Percentiles rank a stretch among this genome's conserved stretches.
Evolutionary conservation across 2,329 filamentous ascomycete genomes (phyloP).

Genomic region (Thielaviopsis euricoi): DNA sequence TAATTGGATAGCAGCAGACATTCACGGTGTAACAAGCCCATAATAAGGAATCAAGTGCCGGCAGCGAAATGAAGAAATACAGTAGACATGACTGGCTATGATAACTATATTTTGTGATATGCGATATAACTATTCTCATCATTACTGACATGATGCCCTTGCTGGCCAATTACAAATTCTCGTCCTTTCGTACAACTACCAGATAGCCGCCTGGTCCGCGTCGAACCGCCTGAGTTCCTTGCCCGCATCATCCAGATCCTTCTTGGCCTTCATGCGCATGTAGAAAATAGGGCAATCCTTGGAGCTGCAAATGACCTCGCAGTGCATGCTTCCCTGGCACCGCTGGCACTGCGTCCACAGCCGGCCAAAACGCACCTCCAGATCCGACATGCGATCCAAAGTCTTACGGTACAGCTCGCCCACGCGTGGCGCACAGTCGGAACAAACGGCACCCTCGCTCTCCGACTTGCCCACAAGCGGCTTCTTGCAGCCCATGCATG

Average conservation of each 20-base stretch:
- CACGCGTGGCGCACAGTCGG: constrained; percentile 66
- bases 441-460: constrained; percentile 70
- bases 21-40: no score
- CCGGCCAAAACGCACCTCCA: constrained; percentile 82
- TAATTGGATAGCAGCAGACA: not conserved
- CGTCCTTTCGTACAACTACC: constrained; percentile 20
- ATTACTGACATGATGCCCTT: not conserved
- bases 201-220: constrained; percentile 55
- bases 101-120: no score
- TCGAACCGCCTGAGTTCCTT: constrained; percentile 87
- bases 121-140: not conserved
- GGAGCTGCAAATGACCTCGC: constrained; percentile 91
- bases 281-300: constrained; percentile 99
- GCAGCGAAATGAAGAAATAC: no score
- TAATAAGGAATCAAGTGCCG: not conserved
- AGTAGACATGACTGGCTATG: no score
- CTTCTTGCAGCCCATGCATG: constrained; percentile 98
- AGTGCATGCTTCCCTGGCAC: constrained; percentile 95
- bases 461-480: constrained; percentile 69
- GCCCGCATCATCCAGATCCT: constrained; percentile 88
- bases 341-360: constrained; percentile 97
- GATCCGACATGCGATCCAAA: constrained; percentile 70
- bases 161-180: not conserved
- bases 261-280: constrained; percentile 99
- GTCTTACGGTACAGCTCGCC: constrained; percentile 91